These are phyloP conservation scores for Umbelopsis sp. DNA, from an alignment of 371 early-diverging fungal species.

Conservation along the genomic window DNA sequence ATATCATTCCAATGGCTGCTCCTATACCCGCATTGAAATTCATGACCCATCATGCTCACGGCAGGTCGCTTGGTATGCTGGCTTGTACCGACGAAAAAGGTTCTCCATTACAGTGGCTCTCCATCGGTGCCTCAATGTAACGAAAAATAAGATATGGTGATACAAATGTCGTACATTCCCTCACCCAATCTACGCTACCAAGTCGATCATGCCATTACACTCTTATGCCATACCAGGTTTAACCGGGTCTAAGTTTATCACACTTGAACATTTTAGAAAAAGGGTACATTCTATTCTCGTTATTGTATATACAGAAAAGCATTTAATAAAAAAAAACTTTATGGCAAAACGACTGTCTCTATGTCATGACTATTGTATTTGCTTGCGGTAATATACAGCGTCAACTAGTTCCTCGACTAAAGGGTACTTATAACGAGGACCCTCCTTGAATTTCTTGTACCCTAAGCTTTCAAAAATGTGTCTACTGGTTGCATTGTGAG, in stretches of 20 bases:
- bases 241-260: not conserved
- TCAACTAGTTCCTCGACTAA: not conserved
- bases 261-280: not conserved
- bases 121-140: not conserved
- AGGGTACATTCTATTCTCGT: not conserved
- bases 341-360: no score
- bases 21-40: constrained; percentile 6
- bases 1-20: not conserved
- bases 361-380: not conserved
- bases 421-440: not conserved
- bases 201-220: not conserved
- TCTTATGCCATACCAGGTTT: constrained; percentile 1
- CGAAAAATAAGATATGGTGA: not conserved
- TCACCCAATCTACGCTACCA: not conserved
- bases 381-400: not conserved
- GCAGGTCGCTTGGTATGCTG: not conserved
- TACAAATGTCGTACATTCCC: not conserved
- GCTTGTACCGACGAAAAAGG: constrained; percentile 7
- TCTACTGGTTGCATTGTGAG: not conserved
- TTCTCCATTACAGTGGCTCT: constrained; percentile 4
- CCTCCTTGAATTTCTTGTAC: not conserved
- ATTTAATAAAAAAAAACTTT: no score
- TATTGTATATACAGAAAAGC: not conserved
- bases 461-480: not conserved
- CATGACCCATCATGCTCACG: not conserved